Conservation (phyloP, 1,139 yeast species). For the Yarrowia galli region DNA sequence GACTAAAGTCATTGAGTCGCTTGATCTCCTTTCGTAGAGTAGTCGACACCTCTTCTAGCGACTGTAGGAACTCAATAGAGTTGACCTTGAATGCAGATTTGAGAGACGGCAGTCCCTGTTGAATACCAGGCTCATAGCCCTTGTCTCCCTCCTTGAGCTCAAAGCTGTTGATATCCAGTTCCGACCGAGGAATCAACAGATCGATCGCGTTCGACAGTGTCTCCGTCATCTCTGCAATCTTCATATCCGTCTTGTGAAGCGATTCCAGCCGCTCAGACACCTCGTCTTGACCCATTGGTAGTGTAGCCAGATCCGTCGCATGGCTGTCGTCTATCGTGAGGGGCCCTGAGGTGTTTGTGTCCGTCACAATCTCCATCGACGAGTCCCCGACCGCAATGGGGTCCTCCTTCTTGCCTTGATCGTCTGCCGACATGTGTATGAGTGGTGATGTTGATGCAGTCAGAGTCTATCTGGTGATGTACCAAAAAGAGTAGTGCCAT, state of each 20-base stretch:
- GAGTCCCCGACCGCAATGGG: constrained; percentile 22
- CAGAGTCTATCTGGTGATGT: no score
- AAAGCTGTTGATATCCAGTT: constrained; percentile 34
- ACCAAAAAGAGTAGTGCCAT: no score
- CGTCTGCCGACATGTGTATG: background rate
- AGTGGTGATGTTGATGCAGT: constrained; percentile 6
- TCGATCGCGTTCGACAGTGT: constrained; percentile 54
- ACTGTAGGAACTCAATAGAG: constrained; percentile 46
- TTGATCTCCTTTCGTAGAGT: constrained; percentile 54
- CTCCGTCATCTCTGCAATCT: constrained; percentile 52
- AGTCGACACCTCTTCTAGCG: constrained; percentile 51
- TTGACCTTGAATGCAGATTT: constrained; percentile 44
- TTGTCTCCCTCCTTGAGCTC: constrained; percentile 50
- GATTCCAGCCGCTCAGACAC: constrained; percentile 52
- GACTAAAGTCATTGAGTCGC: constrained; percentile 52
- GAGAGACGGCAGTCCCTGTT: constrained; percentile 47
- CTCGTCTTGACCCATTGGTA: constrained; percentile 48
- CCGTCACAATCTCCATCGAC: constrained; percentile 11
- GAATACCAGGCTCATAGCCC: constrained; percentile 46
- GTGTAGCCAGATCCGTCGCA: constrained; percentile 17
- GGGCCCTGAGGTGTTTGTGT: background rate
- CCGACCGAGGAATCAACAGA: constrained; percentile 45
- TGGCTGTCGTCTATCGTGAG: constrained; percentile 22
- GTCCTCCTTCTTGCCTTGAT: constrained; percentile 1
- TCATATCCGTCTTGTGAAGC: constrained; percentile 52